Conservation (phyloP, 2,329 filamentous ascomycete species). For the Epichloe glyceriae region DNA sequence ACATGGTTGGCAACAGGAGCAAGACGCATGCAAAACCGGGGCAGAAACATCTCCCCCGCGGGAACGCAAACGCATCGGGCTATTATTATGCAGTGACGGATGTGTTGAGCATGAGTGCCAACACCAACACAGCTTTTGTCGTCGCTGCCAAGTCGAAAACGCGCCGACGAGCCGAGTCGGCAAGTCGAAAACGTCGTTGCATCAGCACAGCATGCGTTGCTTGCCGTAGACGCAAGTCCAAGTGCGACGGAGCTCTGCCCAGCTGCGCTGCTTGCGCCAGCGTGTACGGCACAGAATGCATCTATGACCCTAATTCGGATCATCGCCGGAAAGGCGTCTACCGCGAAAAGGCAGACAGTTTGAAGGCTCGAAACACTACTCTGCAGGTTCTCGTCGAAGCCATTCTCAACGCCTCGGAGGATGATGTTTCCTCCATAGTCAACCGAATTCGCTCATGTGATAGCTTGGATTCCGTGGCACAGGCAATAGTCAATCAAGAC, state of each 20-base stretch:
- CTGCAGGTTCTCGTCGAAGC: slow-evolving; percentile 87
- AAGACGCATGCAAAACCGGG: not conserved
- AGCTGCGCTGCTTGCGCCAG: slow-evolving; percentile 93
- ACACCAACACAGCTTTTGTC: slow-evolving; percentile 7
- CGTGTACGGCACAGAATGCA: slow-evolving; percentile 79
- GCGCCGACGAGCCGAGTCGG: slow-evolving; percentile 33
- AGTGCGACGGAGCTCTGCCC: slow-evolving; percentile 84
- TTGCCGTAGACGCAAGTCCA: slow-evolving; percentile 66
- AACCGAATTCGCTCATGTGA: slow-evolving; percentile 80
- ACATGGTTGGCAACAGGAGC: slow-evolving; percentile 1
- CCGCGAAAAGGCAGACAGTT: slow-evolving; percentile 78
- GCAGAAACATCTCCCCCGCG: not conserved
- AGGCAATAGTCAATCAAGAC: slow-evolving; percentile 36
- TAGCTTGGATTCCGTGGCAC: slow-evolving; percentile 42
- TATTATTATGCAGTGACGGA: not conserved
- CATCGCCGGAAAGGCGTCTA: slow-evolving; percentile 95
- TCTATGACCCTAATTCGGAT: slow-evolving; percentile 94
- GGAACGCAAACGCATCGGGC: not conserved
- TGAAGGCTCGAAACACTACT: slow-evolving; percentile 78
- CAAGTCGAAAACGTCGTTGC: slow-evolving; percentile 56
- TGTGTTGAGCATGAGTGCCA: not conserved
- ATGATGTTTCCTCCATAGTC: slow-evolving; percentile 72
- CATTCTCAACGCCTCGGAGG: slow-evolving; percentile 80
- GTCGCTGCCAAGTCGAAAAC: slow-evolving; percentile 33
- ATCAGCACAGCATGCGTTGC: slow-evolving; percentile 78